phyloP scores from a whole-genome alignment of 805 yeast species.

The Saccharomycopsis javanensis region DNA sequence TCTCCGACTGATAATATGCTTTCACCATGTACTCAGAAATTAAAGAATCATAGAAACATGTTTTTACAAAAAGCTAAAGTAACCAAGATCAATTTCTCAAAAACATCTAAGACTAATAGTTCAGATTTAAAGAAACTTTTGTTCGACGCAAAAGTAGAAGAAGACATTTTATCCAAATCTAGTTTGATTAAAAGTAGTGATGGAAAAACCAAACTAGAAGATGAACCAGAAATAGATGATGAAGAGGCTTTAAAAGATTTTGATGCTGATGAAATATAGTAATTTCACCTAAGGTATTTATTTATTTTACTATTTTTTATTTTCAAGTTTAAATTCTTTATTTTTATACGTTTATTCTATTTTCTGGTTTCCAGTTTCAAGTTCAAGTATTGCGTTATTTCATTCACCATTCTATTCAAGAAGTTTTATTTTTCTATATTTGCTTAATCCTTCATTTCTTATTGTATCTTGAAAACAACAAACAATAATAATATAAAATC shows the following conservation, averaged over 20 bases:
- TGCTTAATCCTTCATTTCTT: background rate
- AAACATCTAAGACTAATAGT: background rate
- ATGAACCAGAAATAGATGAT: slow-evolving; percentile 13
- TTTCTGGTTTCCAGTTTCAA: background rate
- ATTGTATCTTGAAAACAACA: background rate
- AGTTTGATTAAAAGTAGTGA: background rate
- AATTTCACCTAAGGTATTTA: background rate
- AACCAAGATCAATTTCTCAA: slow-evolving; percentile 21
- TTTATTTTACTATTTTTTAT: background rate
- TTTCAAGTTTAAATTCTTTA: too few relatives aligned
- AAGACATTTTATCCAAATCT: slow-evolving; percentile 3
- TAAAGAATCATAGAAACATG: slow-evolving; percentile 36
- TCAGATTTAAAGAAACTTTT: background rate
- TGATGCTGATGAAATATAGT: slow-evolving; percentile 14
- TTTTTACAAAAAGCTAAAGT: slow-evolving; percentile 21
- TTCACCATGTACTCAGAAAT: slow-evolving; percentile 50
- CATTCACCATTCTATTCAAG: too few relatives aligned
- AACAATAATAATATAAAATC: background rate
- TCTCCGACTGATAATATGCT: slow-evolving; percentile 52
- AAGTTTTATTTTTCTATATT: background rate
- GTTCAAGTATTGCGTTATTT: too few relatives aligned
- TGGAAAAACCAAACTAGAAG: background rate
- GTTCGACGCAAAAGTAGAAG: background rate
- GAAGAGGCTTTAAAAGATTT: slow-evolving; percentile 13
- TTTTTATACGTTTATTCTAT: too few relatives aligned